Conservation (phyloP, 179 eudicot genomes). For the Camellia oleifera region DNA sequence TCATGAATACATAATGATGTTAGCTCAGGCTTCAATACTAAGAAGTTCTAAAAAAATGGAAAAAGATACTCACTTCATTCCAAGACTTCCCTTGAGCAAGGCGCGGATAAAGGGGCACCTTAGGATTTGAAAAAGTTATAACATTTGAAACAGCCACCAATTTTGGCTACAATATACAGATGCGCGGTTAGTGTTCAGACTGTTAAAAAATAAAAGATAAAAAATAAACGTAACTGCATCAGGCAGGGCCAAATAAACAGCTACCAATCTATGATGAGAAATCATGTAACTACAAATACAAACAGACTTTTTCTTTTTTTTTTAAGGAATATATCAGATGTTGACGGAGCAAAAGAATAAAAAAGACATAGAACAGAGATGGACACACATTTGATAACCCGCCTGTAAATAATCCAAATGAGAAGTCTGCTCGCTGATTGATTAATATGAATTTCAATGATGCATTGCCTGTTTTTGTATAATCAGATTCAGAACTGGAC, state of each 20-base stretch:
- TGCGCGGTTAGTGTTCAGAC: not conserved
- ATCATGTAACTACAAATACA: not conserved
- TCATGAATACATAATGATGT: not conserved
- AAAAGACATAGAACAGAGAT: not conserved
- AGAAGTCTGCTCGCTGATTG: slow-evolving; percentile 85
- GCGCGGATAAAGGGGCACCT: slow-evolving; percentile 45
- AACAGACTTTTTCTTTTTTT: not conserved
- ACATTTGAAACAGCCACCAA: slow-evolving; percentile 34
- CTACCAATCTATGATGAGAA: not conserved
- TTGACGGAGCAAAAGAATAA: not conserved
- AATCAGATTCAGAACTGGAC: slow-evolving; percentile 25
- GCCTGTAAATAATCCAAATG: slow-evolving; percentile 75
- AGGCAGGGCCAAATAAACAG: not conserved
- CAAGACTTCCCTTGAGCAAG: slow-evolving; percentile 61
- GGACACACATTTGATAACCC: slow-evolving; percentile 56
- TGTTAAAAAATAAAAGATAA: too few relatives aligned
- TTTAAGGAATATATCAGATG: not conserved
- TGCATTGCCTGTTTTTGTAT: slow-evolving; percentile 53
- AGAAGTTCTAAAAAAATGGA: not conserved
- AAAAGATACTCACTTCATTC: slow-evolving; percentile 56
- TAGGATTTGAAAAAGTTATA: slow-evolving; percentile 38
- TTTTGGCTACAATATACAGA: slow-evolving; percentile 32
- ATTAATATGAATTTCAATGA: slow-evolving; percentile 51
- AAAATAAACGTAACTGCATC: too few relatives aligned
- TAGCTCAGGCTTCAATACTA: not conserved